Percentiles rank a stretch among this genome's conserved stretches.
Evolutionary conservation across 305 asterid species (phyloP).

Genomic region (Nicotiana rustica): DNA sequence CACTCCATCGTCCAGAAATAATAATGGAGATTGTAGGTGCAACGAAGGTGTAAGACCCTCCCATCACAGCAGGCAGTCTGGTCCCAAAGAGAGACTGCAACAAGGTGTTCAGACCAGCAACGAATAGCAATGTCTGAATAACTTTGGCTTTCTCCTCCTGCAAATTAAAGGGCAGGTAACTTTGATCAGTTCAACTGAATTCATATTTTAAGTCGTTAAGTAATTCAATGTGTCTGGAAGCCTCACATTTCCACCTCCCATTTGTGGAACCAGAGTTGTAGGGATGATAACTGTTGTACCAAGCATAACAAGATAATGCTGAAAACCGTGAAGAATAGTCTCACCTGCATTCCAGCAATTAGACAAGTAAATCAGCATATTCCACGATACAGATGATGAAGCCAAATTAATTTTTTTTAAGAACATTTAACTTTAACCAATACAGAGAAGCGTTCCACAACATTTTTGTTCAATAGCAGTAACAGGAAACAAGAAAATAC

Average conservation of each 20-base stretch:
- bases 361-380: not conserved
- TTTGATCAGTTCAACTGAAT: not conserved
- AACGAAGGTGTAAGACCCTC: slow-evolving; percentile 92
- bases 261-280: slow-evolving; percentile 91
- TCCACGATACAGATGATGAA: slow-evolving; percentile 26
- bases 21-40: slow-evolving; percentile 91
- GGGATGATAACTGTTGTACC: slow-evolving; percentile 90
- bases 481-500: not conserved
- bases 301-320: slow-evolving; percentile 89
- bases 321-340: slow-evolving; percentile 94
- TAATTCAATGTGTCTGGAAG: slow-evolving; percentile 17
- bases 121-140: slow-evolving; percentile 87
- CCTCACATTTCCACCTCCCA: slow-evolving; percentile 99
- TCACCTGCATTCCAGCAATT: slow-evolving; percentile 69
- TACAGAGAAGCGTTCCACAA: not conserved
- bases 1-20: slow-evolving; percentile 90
- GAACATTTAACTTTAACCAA: not conserved
- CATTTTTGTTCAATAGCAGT: slow-evolving; percentile 2
- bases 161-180: slow-evolving; percentile 29
- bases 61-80: slow-evolving; percentile 91
- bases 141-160: slow-evolving; percentile 97
- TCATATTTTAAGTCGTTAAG: not conserved
- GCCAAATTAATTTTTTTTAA: not conserved
- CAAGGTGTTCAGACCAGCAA: slow-evolving; percentile 86
- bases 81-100: slow-evolving; percentile 90